phyloP scores from a whole-genome alignment of 345 rosid genomes.

The Hypericum androsaemum region DNA sequence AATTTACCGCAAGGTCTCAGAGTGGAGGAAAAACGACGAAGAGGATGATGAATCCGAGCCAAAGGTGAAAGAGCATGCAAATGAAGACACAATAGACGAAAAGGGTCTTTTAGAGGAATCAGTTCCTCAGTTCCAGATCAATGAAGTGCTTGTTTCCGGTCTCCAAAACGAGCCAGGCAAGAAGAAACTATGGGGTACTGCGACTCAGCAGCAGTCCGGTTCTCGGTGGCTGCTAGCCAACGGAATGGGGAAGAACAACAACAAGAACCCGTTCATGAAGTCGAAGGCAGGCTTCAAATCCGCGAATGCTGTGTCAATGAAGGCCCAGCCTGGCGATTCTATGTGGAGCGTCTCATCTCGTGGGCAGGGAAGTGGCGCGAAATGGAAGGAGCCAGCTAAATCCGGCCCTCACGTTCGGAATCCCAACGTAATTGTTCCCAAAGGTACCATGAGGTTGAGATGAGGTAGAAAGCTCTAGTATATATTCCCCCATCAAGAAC shows the following conservation, averaged over 20 bases:
- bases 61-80: conserved; percentile 14
- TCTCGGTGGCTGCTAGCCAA: conserved; percentile 88
- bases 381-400: conserved; percentile 48
- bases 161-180: conserved; percentile 51
- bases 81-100: conserved; percentile 33
- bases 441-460: conserved; percentile 26
- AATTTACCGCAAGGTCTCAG: conserved; percentile 59
- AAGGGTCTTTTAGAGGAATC: conserved; percentile 37
- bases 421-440: conserved; percentile 41
- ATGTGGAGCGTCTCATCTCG: conserved; percentile 82
- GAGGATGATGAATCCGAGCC: conserved; percentile 38
- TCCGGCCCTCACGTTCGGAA: conserved; percentile 40
- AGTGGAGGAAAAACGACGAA: conserved; percentile 33
- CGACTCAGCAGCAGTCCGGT: conserved; percentile 72
- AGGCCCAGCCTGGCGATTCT: conserved; percentile 47
- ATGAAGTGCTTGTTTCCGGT: conserved; percentile 83
- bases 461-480: conserved; percentile 10
- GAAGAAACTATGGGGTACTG: conserved; percentile 65
- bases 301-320: conserved; percentile 27
- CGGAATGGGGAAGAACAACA: conserved; percentile 88
- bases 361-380: conserved; percentile 39
- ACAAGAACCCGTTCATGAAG: conserved; percentile 44
- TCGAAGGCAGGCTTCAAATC: conserved; percentile 41
- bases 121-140: conserved; percentile 54
- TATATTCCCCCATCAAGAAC: no score